phyloP scores from a whole-genome alignment of 805 yeast species.

The Metschnikowia koreensis region DNA sequence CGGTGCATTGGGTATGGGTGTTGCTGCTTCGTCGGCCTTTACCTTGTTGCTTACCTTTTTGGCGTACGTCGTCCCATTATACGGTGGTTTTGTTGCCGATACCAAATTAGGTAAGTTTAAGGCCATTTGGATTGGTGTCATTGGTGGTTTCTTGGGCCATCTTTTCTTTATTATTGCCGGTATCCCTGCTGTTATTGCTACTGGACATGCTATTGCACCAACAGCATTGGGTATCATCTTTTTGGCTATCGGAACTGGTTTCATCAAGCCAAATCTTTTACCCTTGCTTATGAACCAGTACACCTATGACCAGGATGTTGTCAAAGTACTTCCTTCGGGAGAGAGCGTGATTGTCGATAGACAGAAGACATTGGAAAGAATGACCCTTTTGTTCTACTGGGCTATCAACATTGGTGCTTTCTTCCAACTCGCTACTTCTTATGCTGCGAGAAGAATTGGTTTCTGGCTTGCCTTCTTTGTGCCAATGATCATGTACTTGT shows the following conservation, averaged over 20 bases:
- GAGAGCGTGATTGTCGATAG: constrained; percentile 59
- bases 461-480: constrained; percentile 55
- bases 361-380: constrained; percentile 41
- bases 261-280: constrained; percentile 52
- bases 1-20: constrained; percentile 51
- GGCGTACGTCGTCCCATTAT: constrained; percentile 51
- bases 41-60: constrained; percentile 46
- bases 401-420: constrained; percentile 56
- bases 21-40: constrained; percentile 46
- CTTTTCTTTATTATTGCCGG: constrained; percentile 49
- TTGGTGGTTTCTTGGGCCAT: constrained; percentile 47
- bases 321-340: constrained; percentile 58
- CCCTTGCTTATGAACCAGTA: constrained; percentile 49
- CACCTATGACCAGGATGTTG: constrained; percentile 57
- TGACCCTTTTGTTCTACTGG: constrained; percentile 47
- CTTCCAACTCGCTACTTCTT: constrained; percentile 51
- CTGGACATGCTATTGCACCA: constrained; percentile 26
- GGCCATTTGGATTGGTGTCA: constrained; percentile 50
- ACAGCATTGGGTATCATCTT: constrained; percentile 11
- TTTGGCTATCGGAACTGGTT: constrained; percentile 44
- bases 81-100: constrained; percentile 55
- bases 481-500: constrained; percentile 29
- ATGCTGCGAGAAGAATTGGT: constrained; percentile 50
- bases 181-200: constrained; percentile 37
- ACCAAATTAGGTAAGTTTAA: constrained; percentile 45